Evolutionary conservation across 2,329 filamentous ascomycete genomes (phyloP).

Genomic region (Pyrenochaeta sp.): DNA sequence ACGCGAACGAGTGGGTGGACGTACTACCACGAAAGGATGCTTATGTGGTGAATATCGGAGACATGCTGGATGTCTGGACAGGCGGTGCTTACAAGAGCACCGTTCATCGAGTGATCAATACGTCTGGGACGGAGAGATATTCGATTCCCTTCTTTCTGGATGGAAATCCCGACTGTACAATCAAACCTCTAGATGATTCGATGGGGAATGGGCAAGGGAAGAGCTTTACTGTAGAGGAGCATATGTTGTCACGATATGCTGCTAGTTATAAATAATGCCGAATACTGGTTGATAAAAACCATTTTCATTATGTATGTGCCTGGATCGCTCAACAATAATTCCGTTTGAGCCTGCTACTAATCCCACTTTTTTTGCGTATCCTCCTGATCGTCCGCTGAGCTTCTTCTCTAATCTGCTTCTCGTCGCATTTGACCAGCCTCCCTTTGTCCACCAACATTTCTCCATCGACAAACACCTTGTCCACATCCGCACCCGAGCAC

Average conservation of each 20-base stretch:
- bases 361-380: neutral
- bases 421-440: neutral
- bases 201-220: neutral
- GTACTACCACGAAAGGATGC: constrained; percentile 40
- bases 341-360: neutral
- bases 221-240: neutral
- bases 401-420: neutral
- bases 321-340: neutral
- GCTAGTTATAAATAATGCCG: neutral
- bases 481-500: neutral
- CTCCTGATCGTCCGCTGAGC: neutral
- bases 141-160: neutral
- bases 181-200: neutral
- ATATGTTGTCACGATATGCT: neutral
- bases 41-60: neutral
- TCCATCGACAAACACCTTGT: neutral
- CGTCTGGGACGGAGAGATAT: neutral
- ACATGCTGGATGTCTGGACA: neutral
- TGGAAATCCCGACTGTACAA: neutral
- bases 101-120: neutral
- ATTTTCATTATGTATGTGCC: neutral
- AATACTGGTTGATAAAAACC: neutral
- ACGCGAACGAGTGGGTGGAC: constrained; percentile 46
- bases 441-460: neutral
- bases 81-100: neutral